Evolutionary conservation across 345 rosid species (phyloP).

Genomic region (Cardamine occulta): DNA sequence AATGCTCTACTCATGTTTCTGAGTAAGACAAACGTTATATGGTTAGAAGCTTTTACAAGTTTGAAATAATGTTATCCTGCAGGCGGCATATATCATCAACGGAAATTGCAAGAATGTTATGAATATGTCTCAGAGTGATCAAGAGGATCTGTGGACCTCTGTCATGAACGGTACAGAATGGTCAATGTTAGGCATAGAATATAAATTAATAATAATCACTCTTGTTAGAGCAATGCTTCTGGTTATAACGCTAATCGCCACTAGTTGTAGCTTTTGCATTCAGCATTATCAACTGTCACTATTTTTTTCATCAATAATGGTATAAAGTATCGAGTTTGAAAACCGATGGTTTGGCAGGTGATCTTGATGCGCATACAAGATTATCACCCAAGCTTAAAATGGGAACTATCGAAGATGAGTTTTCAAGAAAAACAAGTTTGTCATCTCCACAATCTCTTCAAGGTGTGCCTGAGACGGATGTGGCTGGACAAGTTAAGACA

Average conservation of each 20-base stretch:
- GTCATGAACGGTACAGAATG: slow-evolving; percentile 72
- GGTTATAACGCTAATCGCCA: slow-evolving; percentile 3
- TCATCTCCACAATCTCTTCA: slow-evolving; percentile 51
- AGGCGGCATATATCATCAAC: slow-evolving; percentile 91
- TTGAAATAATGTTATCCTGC: slow-evolving; percentile 35
- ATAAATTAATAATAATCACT: slow-evolving; percentile 1
- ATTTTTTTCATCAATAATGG: neutral
- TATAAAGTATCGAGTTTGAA: slow-evolving; percentile 14
- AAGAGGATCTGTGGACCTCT: slow-evolving; percentile 80
- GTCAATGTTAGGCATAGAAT: slow-evolving; percentile 15
- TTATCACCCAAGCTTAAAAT: slow-evolving; percentile 86
- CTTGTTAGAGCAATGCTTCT: slow-evolving; percentile 12
- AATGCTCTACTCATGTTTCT: neutral
- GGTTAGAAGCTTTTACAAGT: neutral
- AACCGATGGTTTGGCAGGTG: slow-evolving; percentile 56
- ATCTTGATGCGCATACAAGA: slow-evolving; percentile 69
- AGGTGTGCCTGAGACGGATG: slow-evolving; percentile 54
- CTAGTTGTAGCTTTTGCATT: slow-evolving; percentile 20
- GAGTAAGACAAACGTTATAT: neutral
- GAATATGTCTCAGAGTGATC: slow-evolving; percentile 96
- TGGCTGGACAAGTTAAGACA: slow-evolving; percentile 68
- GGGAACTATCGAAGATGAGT: slow-evolving; percentile 70
- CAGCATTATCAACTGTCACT: slow-evolving; percentile 24
- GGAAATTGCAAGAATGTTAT: slow-evolving; percentile 96
- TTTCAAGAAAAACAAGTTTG: slow-evolving; percentile 42